Evolutionary conservation across 2,329 filamentous ascomycete species (phyloP).

Genomic region (Teratosphaeria epicoccoides): DNA sequence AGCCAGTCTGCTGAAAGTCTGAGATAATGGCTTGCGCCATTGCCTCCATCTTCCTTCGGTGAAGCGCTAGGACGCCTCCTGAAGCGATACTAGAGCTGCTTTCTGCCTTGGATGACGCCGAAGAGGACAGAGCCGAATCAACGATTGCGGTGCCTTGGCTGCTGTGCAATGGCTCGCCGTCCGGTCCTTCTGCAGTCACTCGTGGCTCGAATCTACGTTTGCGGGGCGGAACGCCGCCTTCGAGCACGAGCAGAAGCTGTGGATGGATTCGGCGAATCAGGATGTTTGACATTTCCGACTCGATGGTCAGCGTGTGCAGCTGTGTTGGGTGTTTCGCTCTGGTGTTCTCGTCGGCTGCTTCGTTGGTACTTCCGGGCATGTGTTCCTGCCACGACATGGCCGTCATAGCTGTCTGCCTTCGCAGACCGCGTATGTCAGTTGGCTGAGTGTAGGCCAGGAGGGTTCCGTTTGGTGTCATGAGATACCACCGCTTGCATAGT

Average conservation of each 20-base stretch:
- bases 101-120: slow-evolving; percentile 14
- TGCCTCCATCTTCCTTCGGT: slow-evolving; percentile 39
- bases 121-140: slow-evolving; percentile 18
- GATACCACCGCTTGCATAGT: slow-evolving; percentile 34
- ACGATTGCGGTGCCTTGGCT: not conserved
- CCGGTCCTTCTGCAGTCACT: slow-evolving; percentile 34
- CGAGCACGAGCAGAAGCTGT: slow-evolving; percentile 37
- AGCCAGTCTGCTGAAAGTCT: slow-evolving; percentile 36
- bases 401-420: slow-evolving; percentile 39
- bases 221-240: slow-evolving; percentile 37
- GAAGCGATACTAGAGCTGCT: slow-evolving; percentile 14
- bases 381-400: slow-evolving; percentile 42
- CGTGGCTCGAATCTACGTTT: slow-evolving; percentile 29
- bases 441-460: slow-evolving; percentile 40
- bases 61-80: slow-evolving; percentile 35
- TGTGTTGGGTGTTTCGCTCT: slow-evolving; percentile 8
- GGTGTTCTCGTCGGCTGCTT: not conserved
- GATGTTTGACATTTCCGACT: slow-evolving; percentile 36
- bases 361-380: slow-evolving; percentile 11
- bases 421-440: slow-evolving; percentile 38
- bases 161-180: slow-evolving; percentile 18
- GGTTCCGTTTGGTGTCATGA: slow-evolving; percentile 43
- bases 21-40: slow-evolving; percentile 33
- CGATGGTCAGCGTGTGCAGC: slow-evolving; percentile 37
- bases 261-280: slow-evolving; percentile 37